Base-by-base conservation (phyloP, 2,329 filamentous ascomycete species). In the Scortechinia acanthostroma region DNA sequence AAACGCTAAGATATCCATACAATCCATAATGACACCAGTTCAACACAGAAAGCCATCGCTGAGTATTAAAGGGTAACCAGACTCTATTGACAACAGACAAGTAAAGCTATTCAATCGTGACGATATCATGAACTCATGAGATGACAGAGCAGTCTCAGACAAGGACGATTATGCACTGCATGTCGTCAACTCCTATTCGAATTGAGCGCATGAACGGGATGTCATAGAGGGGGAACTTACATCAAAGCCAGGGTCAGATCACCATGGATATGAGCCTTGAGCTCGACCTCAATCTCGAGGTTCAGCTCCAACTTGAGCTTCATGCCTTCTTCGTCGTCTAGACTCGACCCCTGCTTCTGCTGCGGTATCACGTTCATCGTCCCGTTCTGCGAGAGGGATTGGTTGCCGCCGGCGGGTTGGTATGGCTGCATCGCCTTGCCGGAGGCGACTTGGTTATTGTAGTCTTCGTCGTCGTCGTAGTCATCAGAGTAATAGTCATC, bases 241-340 rank as follows among this genome's bases (percentile, higher is more conserved):
- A 40, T 10, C 35, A 40, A 40, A 40, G 35, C 35, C 35, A 40
- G 20, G 17, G 35, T 40, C 10, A 40, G 6, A 40, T 40, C 35
- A 19, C 35, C 35, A 53, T 88, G 78, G 50, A 91, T 88, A 59
- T 79, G 83, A 17, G 86, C 86, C 69, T 88, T 89, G 45, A 91
- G 68, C 61, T 88, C 80, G 52, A 91, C 85, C 65, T 91, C 85
- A 44, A 91, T 74, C 55, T 91, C 86, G 45, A 91, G 65, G 62
- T 91, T 90, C 46, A 89, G 68, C 58, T 91, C 86, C 22, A 89
- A 64, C 46, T 80, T 71, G 58, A 91, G 63, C 60, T 82, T 82
- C 35, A 40, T 40, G 10, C 35, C 35, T 19, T 40, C 35, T 17
- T 40, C 35, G 17, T 40, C 35, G 20, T 40, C 35, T 13, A 40